Evolutionary conservation across 2,329 filamentous ascomycete genomes (phyloP).

Genomic region (Daldinia sp.): DNA sequence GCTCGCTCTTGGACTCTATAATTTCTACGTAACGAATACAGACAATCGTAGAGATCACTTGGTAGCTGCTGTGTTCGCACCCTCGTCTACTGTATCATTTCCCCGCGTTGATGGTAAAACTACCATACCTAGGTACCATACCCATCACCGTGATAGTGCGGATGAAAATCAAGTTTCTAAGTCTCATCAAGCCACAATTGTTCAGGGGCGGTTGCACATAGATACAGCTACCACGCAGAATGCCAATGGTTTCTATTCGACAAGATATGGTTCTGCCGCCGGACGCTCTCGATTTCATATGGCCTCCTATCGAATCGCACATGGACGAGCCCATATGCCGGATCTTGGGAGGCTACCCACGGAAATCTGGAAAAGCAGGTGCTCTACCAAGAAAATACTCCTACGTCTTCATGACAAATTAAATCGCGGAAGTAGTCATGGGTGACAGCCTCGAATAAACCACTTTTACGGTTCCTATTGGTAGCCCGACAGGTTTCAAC

Average conservation of each 20-base stretch:
- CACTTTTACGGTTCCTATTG: neutral
- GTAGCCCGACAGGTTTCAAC: neutral
- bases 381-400: constrained; percentile 1
- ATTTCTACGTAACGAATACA: neutral
- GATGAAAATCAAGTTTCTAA: neutral
- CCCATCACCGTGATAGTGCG: neutral
- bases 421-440: neutral
- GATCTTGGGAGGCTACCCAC: constrained; percentile 4
- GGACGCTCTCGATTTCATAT: neutral
- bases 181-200: neutral
- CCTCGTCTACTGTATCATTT: neutral
- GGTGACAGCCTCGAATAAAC: neutral
- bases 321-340: constrained; percentile 12
- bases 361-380: neutral
- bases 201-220: neutral
- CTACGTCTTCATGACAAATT: neutral
- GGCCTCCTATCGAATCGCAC: neutral
- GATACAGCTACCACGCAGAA: neutral
- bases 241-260: neutral
- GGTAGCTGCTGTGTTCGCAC: neutral
- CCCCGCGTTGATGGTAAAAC: neutral
- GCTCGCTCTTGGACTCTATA: neutral
- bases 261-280: constrained; percentile 4
- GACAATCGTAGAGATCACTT: too few species aligned
- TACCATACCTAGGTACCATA: neutral